Evolutionary conservation across 2,329 filamentous ascomycete genomes (phyloP), one percentile per base, ranked within the genome.

Genomic region (Fusarium annulatum): DNA sequence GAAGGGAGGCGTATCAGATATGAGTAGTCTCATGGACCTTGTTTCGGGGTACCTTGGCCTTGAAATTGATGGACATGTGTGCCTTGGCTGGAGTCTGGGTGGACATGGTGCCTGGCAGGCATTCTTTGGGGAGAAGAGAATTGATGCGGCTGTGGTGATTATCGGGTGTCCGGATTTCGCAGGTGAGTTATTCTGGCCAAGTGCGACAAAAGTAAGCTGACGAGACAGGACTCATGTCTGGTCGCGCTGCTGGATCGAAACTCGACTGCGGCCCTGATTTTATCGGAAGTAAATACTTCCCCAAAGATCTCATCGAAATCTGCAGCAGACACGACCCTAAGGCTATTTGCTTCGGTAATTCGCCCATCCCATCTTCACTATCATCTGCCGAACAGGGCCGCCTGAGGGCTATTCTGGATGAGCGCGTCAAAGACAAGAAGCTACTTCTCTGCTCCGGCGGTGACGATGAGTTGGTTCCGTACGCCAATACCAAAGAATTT

Each of bases 81-180:
- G 92, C 16, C 86, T 97, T 43, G 96, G 96, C 0, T 90, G 97
- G 65, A 96, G 93, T 30, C 85, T 98, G 2, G 96, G 96, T 10
- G 96, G 94, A 0, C 96, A 98, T 81, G 90, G 93, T 18, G 91
- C 92, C 4, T 98, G 96, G 95, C 93, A 97, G 79, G 88, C 91
- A 34, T 83, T 97, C 66, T 88, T 98, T 51, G 88, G 90, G 42
- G 95, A 98, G 68, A 89, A 91, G 23, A 88, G 95, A 72, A 88
- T 98, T 62, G 91, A 88, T n/a, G 91, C 93, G 0, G 95, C 89
- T 2, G 90, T 97, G 12, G 87, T 93, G 6, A 88, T 97, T 30
- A 93, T 98, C 60, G 96, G 96, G 3, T 97, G 95, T 81, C 94
- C 95, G 2, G 96, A 99, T 82, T 97, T 94, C 77, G 89, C 91